These are phyloP conservation scores for Lippia alba DNA, from an alignment of 305 asterid genomes.

Conservation along the genomic window DNA sequence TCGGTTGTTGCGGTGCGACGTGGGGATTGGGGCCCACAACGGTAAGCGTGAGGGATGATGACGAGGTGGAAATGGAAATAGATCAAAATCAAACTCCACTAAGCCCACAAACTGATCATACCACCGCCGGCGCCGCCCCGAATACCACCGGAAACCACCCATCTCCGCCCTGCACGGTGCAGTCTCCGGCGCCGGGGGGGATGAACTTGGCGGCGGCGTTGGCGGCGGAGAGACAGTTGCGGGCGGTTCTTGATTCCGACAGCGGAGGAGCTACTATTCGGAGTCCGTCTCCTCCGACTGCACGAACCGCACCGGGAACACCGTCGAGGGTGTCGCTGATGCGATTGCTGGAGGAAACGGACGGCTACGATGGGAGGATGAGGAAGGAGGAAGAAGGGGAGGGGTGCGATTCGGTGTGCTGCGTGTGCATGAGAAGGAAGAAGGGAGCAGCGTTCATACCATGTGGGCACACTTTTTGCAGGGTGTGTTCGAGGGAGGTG, in stretches of 20 bases:
- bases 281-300: conserved; percentile 27
- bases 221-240: conserved; percentile 75
- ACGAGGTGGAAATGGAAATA: conserved; percentile 35
- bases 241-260: conserved; percentile 55
- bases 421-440: conserved; percentile 93
- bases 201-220: conserved; percentile 87
- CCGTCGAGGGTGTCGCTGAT: conserved; percentile 73
- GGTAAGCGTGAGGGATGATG: conserved; percentile 48
- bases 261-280: conserved; percentile 10
- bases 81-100: conserved; percentile 35
- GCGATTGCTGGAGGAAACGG: conserved; percentile 79
- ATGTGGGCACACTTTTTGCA: conserved; percentile 92
- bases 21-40: conserved; percentile 60
- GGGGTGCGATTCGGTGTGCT: conserved; percentile 68
- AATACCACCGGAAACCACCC: conserved; percentile 34
- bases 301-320: conserved; percentile 35
- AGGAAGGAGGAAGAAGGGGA: conserved; percentile 33
- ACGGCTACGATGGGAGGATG: conserved; percentile 52
- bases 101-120: conserved; percentile 36
- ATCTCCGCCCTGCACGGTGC: conserved; percentile 44
- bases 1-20: conserved; percentile 68
- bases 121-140: conserved; percentile 4
- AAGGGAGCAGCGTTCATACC: conserved; percentile 89
- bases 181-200: conserved; percentile 46
- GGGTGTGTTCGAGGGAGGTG: conserved; percentile 84